Percentiles rank a stretch among this genome's conserved stretches.
phyloP scores from a whole-genome alignment of 805 yeast genomes.

The Yarrowia alimentaria region DNA sequence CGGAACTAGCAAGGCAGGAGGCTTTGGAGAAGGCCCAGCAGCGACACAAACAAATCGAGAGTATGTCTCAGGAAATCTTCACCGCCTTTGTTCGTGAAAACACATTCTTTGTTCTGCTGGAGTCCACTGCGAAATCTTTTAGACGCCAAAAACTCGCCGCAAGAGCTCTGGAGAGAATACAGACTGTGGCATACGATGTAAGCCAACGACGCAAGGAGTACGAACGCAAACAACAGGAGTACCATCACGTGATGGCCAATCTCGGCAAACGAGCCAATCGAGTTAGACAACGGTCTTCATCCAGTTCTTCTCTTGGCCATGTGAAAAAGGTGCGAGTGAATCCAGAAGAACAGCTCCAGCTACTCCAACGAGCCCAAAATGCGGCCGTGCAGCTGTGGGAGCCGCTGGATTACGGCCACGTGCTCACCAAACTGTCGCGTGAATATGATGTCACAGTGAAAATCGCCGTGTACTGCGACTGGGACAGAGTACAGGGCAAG shows the following conservation, averaged over 20 bases:
- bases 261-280: slow-evolving; percentile 38
- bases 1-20: neutral
- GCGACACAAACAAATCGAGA: slow-evolving; percentile 37
- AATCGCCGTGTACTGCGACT: slow-evolving; percentile 1
- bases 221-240: slow-evolving; percentile 44
- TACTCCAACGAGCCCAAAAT: slow-evolving; percentile 5
- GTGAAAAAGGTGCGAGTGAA: neutral
- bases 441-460: slow-evolving; percentile 5
- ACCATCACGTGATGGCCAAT: slow-evolving; percentile 39
- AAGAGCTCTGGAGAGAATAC: slow-evolving; percentile 42
- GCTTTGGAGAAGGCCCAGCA: neutral
- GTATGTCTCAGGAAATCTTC: slow-evolving; percentile 53
- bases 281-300: neutral
- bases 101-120: slow-evolving; percentile 47
- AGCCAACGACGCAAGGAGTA: too few relatives aligned
- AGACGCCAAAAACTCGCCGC: too few relatives aligned
- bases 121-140: slow-evolving; percentile 46
- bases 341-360: neutral
- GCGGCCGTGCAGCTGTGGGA: slow-evolving; percentile 27
- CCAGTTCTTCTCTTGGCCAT: slow-evolving; percentile 27
- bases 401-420: slow-evolving; percentile 27
- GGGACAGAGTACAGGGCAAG: slow-evolving; percentile 47
- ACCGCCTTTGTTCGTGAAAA: slow-evolving; percentile 47
- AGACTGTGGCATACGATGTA: slow-evolving; percentile 36
- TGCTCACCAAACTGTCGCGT: neutral